Conservation (phyloP, 2,329 filamentous ascomycete genomes). For the Metarhizium robertsii region DNA sequence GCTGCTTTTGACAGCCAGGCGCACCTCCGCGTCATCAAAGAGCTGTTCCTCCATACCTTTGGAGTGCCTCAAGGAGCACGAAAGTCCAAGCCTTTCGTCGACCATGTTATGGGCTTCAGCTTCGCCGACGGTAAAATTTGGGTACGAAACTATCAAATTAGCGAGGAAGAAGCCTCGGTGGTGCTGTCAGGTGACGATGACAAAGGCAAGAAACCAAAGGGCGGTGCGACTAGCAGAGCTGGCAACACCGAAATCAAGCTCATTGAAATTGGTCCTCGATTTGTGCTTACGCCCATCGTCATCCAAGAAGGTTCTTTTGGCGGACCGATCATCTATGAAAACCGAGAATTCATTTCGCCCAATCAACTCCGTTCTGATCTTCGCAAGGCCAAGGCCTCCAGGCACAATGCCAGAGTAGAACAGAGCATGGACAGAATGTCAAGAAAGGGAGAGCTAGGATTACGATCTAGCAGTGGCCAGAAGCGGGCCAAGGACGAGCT, state of each 20-base stretch:
- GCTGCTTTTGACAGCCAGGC: conserved; percentile 73
- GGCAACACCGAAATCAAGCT: conserved; percentile 67
- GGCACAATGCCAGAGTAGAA: conserved; percentile 70
- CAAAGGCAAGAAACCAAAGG: conserved; percentile 28
- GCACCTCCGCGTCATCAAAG: conserved; percentile 75
- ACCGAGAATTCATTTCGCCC: conserved; percentile 92
- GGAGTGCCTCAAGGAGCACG: conserved; percentile 81
- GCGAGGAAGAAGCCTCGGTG: conserved; percentile 62
- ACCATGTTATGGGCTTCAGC: conserved; percentile 90
- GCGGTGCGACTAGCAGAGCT: conserved; percentile 21
- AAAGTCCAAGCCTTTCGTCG: conserved; percentile 91
- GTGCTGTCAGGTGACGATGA: conserved; percentile 28
- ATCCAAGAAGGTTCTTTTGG: conserved; percentile 94
- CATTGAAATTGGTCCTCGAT: conserved; percentile 87
- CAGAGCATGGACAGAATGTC: conserved; percentile 60
- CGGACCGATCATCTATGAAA: conserved; percentile 95
- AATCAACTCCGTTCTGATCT: conserved; percentile 88
- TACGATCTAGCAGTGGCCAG: conserved; percentile 57
- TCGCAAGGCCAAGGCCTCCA: conserved; percentile 63
- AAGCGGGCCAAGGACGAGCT: conserved; percentile 58
- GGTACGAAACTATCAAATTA: conserved; percentile 91
- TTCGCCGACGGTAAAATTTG: conserved; percentile 90
- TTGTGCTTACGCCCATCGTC: conserved; percentile 88
- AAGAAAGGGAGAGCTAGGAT: conserved; percentile 68
- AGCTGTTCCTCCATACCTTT: conserved; percentile 83